Percentiles rank a stretch among this genome's conserved stretches.
Evolutionary conservation across 23 red algal species (phyloP).

Genomic region (Gracilariopsis chorda): DNA sequence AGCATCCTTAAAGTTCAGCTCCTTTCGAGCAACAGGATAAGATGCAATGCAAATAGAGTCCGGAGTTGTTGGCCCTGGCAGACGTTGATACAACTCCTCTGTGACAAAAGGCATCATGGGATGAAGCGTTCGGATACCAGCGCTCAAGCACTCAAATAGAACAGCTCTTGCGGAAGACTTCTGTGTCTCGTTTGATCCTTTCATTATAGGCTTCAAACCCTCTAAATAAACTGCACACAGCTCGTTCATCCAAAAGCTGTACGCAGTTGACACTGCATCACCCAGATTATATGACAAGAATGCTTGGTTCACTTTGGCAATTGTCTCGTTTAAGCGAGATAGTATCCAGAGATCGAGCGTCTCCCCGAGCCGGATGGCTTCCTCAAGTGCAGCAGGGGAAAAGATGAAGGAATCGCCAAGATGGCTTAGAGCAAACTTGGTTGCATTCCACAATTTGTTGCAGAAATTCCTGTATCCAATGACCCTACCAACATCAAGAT

Average conservation of each 20-base stretch:
- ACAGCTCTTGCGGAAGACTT: conserved; percentile 57
- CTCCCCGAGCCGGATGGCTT: conserved; percentile 21
- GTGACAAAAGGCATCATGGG: conserved; percentile 99
- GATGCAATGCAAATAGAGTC: conserved; percentile 82
- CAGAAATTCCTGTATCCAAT: conserved; percentile 94
- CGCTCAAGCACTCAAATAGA: conserved; percentile 87
- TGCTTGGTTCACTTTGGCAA: conserved; percentile 41
- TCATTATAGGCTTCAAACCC: conserved; percentile 84
- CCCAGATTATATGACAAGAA: conserved; percentile 75
- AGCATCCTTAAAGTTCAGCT: conserved; percentile 13
- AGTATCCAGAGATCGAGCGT: conserved; percentile 80
- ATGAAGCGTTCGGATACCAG: conserved; percentile 90
- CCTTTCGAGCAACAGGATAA: conserved; percentile 29
- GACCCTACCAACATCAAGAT: conserved; percentile 92
- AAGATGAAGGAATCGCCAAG: conserved; percentile 63
- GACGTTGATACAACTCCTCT: conserved; percentile 96
- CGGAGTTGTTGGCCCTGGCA: conserved; percentile 61
- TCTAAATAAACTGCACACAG: conserved; percentile 95
- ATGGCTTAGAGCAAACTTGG: conserved; percentile 85
- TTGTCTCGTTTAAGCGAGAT: conserved; percentile 56
- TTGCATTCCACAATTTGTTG: conserved; percentile 99
- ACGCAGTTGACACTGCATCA: conserved; percentile 62
- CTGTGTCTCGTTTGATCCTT: conserved; percentile 14
- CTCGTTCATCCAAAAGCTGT: conserved; percentile 96
- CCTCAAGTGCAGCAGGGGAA: conserved; percentile 28